Evolutionary conservation across 192 early-diverging fungal genomes (phyloP).

Genomic region (Coemansia sp.): DNA sequence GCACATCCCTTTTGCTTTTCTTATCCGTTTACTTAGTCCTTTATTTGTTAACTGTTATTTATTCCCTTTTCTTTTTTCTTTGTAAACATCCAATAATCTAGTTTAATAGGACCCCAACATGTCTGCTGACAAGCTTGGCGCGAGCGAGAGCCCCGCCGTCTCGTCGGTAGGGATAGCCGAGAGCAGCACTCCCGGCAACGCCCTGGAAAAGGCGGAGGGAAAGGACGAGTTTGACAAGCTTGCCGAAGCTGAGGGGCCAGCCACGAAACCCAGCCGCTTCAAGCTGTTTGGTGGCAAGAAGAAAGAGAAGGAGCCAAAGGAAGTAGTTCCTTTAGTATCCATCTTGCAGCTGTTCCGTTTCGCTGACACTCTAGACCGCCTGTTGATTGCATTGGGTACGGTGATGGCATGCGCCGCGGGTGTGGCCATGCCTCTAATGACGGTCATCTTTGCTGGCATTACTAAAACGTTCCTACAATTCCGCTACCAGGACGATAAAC

Average conservation of each 20-base stretch:
- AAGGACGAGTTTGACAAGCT: conserved; percentile 2
- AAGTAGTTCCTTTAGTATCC: conserved; percentile 57
- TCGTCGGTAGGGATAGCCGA: conserved; percentile 1
- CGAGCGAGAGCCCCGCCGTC: neutral
- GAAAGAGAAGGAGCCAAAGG: conserved; percentile 21
- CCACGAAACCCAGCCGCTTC: neutral
- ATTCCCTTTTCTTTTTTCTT: neutral
- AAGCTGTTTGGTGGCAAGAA: conserved; percentile 3
- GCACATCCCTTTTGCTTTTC: neutral
- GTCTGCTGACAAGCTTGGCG: conserved; percentile 1
- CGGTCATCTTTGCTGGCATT: conserved; percentile 47
- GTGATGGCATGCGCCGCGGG: conserved; percentile 48
- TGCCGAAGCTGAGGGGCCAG: neutral
- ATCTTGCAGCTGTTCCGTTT: conserved; percentile 71
- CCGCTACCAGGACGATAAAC: neutral
- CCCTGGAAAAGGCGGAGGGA: neutral
- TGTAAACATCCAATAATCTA: too few relatives aligned
- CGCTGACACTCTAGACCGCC: conserved; percentile 60
- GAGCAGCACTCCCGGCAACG: conserved; percentile 1
- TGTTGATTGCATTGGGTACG: conserved; percentile 56
- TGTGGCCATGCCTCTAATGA: conserved; percentile 54
- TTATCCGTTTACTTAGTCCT: neutral
- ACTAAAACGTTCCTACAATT: conserved; percentile 30
- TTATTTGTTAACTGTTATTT: neutral
- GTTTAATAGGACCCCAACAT: neutral